These are phyloP conservation scores for Tuber calosporum DNA, from an alignment of 495 filamentous ascomycete species.

Conservation along the genomic window DNA sequence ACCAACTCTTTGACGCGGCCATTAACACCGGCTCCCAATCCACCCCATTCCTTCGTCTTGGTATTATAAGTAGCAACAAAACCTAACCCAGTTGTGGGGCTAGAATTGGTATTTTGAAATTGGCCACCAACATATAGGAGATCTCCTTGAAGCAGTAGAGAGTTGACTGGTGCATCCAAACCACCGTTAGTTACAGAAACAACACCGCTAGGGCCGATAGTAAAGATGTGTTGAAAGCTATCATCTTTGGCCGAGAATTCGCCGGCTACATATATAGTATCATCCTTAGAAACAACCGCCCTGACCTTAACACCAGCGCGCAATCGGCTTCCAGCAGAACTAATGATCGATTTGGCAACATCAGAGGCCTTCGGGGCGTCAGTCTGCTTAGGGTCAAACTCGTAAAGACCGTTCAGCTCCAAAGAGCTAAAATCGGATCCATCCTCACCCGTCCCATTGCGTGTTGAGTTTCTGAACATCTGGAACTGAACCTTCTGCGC, in stretches of 20 bases:
- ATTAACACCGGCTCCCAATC: conserved; percentile 81
- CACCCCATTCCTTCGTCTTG: conserved; percentile 59
- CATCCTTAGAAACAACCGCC: conserved; percentile 53
- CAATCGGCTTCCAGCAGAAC: conserved; percentile 64
- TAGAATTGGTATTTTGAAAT: conserved; percentile 68
- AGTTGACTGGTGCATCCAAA: conserved; percentile 68
- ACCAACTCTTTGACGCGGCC: conserved; percentile 68
- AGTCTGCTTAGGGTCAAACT: conserved; percentile 66
- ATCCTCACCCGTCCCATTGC: conserved; percentile 46
- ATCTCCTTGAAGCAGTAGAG: conserved; percentile 59
- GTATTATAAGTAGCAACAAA: conserved; percentile 72
- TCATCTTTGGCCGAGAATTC: conserved; percentile 61
- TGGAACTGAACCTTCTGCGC: conserved; percentile 78
- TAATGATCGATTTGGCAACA: conserved; percentile 63
- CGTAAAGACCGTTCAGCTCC: conserved; percentile 76
- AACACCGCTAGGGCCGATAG: conserved; percentile 57
- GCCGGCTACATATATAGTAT: conserved; percentile 67
- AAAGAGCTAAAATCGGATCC: conserved; percentile 9
- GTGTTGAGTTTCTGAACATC: conserved; percentile 54
- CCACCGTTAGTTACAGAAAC: conserved; percentile 60
- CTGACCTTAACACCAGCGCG: conserved; percentile 57
- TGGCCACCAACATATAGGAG: conserved; percentile 74
- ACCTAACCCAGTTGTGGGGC: conserved; percentile 54
- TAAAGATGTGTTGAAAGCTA: conserved; percentile 60
- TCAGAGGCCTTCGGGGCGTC: conserved; percentile 49